phyloP scores from a whole-genome alignment of 371 early-diverging fungal species.

The Capniomyces stellatus region DNA sequence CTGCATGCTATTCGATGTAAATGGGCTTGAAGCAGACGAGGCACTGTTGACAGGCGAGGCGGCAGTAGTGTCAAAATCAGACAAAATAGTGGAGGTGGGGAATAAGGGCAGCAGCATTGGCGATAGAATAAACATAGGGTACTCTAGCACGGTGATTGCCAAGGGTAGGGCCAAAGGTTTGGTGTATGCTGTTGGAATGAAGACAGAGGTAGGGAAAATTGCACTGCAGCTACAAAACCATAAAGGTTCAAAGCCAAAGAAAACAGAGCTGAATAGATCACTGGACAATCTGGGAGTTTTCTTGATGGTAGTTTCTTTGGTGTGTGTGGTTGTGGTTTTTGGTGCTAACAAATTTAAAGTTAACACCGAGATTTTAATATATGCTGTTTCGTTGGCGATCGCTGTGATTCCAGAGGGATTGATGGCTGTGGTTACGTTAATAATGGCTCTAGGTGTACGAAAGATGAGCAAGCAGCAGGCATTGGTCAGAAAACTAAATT shows the following conservation, averaged over 20 bases:
- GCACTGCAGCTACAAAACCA: conserved; percentile 46
- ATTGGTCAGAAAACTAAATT: conserved; percentile 68
- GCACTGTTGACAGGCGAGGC: conserved; percentile 71
- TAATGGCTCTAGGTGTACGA: conserved; percentile 78
- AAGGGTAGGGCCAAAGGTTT: conserved; percentile 37
- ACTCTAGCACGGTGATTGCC: conserved; percentile 34
- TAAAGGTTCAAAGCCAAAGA: conserved; percentile 39
- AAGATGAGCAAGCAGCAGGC: conserved; percentile 71
- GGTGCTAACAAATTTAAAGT: conserved; percentile 34
- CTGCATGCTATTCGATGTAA: conserved; percentile 49
- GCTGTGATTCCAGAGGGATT: conserved; percentile 91
- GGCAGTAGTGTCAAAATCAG: conserved; percentile 42
- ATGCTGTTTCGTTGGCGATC: conserved; percentile 69
- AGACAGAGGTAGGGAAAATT: conserved; percentile 84
- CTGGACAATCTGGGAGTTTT: conserved; percentile 32
- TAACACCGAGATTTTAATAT: conserved; percentile 36
- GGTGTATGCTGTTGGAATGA: conserved; percentile 65
- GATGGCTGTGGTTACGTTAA: conserved; percentile 67
- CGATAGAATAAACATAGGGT: conserved; percentile 36
- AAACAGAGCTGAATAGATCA: background rate
- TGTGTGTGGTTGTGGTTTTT: conserved; percentile 43
- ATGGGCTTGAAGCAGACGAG: conserved; percentile 66
- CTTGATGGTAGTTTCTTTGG: conserved; percentile 37
- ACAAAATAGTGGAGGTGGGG: conserved; percentile 11
- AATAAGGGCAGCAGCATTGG: conserved; percentile 33